These are phyloP conservation scores for Orbilia oligospora DNA, from an alignment of 2,329 filamentous ascomycete species.

Conservation along the genomic window DNA sequence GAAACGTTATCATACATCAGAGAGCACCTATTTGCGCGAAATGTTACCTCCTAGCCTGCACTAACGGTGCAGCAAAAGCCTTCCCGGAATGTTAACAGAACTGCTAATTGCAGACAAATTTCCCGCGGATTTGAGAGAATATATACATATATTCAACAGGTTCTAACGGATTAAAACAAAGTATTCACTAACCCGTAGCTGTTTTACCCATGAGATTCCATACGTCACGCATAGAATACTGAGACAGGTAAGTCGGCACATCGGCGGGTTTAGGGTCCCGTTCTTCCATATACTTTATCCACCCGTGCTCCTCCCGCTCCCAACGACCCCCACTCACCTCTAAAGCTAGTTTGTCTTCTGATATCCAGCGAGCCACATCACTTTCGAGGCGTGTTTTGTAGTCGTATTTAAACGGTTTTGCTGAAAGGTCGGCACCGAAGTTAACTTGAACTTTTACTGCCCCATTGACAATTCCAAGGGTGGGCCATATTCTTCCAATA, in stretches of 20 bases:
- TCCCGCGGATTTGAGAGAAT: conserved; percentile 17
- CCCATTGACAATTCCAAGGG: not conserved
- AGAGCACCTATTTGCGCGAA: conserved; percentile 10
- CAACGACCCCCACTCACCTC: no score
- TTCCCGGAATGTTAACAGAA: not conserved
- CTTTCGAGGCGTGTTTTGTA: not conserved
- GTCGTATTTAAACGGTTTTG: not conserved
- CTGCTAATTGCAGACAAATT: not conserved
- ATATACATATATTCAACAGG: not conserved
- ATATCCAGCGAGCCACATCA: not conserved
- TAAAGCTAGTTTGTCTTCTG: no score
- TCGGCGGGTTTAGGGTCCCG: no score
- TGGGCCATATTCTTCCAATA: conserved; percentile 7
- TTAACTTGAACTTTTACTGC: not conserved
- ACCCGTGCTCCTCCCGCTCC: no score
- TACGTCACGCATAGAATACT: no score
- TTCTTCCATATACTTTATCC: no score
- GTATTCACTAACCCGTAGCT: no score
- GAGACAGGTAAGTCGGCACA: no score
- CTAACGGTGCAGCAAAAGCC: not conserved
- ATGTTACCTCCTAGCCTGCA: not conserved
- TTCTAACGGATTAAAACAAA: no score
- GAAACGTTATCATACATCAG: not conserved
- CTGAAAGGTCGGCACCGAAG: not conserved
- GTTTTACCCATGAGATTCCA: no score